Evolutionary conservation across 441 rosid genomes (phyloP).

Genomic region (Gossypium gossypioides): DNA sequence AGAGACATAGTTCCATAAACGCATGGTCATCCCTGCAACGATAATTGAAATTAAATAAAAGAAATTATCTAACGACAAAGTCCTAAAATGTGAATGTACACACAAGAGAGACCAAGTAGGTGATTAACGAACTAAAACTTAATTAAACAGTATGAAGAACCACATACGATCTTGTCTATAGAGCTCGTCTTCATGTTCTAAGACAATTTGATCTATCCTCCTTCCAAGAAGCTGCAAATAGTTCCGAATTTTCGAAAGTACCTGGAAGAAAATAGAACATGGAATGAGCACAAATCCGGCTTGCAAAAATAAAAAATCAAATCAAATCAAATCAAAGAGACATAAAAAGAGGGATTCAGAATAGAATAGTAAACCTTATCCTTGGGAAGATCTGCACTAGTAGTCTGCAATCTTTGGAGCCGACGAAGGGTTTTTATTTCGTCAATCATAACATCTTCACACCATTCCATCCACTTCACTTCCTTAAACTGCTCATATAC

Average conservation of each 20-base stretch:
- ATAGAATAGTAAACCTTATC: conserved; percentile 45
- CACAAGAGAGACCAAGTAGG: neutral
- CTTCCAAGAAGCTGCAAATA: conserved; percentile 83
- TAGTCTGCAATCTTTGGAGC: conserved; percentile 75
- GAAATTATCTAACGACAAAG: neutral
- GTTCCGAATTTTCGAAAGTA: conserved; percentile 82
- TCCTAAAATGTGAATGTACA: neutral
- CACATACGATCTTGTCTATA: conserved; percentile 83
- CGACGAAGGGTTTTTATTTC: conserved; percentile 78
- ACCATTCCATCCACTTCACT: conserved; percentile 99
- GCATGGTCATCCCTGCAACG: conserved; percentile 69
- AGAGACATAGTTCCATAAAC: conserved; percentile 95
- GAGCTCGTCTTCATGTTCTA: conserved; percentile 56
- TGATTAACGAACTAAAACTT: neutral
- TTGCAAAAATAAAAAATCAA: neutral
- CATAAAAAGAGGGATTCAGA: neutral
- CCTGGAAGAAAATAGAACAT: conserved; percentile 32
- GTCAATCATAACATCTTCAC: conserved; percentile 79
- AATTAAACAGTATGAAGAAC: neutral
- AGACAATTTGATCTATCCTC: conserved; percentile 72
- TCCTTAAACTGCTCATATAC: conserved; percentile 93
- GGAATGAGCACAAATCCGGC: neutral
- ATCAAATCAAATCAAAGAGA: neutral
- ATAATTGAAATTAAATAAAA: neutral
- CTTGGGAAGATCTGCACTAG: conserved; percentile 93